These are phyloP conservation scores for Boletus rufocinnamomeus DNA, from an alignment of 768 basidiomycete genomes.

Conservation along the genomic window DNA sequence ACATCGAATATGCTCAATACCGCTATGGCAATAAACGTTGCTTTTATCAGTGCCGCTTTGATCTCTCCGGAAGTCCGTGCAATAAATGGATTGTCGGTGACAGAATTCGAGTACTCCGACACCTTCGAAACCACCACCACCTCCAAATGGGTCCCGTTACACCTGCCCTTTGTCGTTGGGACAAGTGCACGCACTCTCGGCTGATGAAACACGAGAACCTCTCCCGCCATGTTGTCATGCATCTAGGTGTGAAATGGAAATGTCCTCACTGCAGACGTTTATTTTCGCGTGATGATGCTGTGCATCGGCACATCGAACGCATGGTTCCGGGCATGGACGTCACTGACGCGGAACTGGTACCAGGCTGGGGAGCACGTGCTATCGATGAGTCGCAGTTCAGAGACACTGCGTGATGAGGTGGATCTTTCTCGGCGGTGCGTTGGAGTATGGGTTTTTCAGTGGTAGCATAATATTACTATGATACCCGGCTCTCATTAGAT, in stretches of 20 bases:
- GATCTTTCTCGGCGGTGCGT: not conserved
- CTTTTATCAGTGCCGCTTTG: slow-evolving; percentile 31
- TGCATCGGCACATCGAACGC: slow-evolving; percentile 35
- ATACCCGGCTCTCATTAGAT: slow-evolving; percentile 10
- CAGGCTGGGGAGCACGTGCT: slow-evolving; percentile 18
- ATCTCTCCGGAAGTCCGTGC: slow-evolving; percentile 26
- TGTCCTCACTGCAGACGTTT: slow-evolving; percentile 28
- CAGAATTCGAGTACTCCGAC: slow-evolving; percentile 26
- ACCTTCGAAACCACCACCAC: slow-evolving; percentile 31
- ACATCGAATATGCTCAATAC: slow-evolving; percentile 25
- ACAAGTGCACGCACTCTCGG: slow-evolving; percentile 23
- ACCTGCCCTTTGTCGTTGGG: slow-evolving; percentile 27
- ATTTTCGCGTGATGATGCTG: slow-evolving; percentile 37
- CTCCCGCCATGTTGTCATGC: slow-evolving; percentile 33
- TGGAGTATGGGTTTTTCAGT: slow-evolving; percentile 1
- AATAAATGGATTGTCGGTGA: slow-evolving; percentile 31
- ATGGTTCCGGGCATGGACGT: slow-evolving; percentile 25
- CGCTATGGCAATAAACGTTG: slow-evolving; percentile 22
- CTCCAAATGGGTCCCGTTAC: slow-evolving; percentile 18
- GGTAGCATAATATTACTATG: not conserved
- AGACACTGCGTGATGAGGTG: not conserved
- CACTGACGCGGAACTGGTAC: slow-evolving; percentile 28
- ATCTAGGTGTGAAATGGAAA: slow-evolving; percentile 33
- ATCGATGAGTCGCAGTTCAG: slow-evolving; percentile 6
- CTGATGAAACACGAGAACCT: slow-evolving; percentile 37